These are phyloP conservation scores for Quercus tomentella DNA, from an alignment of 331 rosid species.

Conservation along the genomic window DNA sequence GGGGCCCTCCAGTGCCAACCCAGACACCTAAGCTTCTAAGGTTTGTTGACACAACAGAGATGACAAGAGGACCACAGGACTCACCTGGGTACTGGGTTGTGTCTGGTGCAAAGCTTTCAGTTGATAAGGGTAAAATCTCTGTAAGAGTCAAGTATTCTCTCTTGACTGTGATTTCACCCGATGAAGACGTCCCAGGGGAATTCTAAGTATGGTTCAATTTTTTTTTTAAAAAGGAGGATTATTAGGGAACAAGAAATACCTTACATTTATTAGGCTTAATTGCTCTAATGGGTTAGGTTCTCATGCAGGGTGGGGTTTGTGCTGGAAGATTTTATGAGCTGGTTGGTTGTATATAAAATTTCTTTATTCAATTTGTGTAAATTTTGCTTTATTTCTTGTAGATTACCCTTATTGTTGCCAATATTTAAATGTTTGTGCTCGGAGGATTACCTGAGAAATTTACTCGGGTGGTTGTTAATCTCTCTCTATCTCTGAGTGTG, in stretches of 20 bases:
- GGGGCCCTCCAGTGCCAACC: conserved; percentile 53
- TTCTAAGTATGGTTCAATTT: background rate
- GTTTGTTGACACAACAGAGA: conserved; percentile 67
- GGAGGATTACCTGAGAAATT: background rate
- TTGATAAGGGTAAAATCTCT: conserved; percentile 78
- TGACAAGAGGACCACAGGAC: conserved; percentile 80
- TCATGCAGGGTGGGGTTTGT: background rate
- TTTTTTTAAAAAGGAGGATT: background rate
- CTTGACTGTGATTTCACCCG: conserved; percentile 52
- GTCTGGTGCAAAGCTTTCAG: conserved; percentile 66
- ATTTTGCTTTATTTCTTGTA: conserved; percentile 19
- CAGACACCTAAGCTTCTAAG: conserved; percentile 61
- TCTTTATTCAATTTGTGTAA: conserved; percentile 4
- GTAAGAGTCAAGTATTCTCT: conserved; percentile 79
- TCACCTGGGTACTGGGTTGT: conserved; percentile 87
- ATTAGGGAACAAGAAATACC: background rate
- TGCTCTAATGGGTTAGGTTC: background rate
- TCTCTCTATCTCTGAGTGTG: background rate
- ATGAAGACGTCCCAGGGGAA: conserved; percentile 49
- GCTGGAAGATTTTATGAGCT: background rate
- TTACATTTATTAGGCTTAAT: too few species aligned
- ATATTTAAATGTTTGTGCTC: conserved; percentile 10
- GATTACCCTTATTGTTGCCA: background rate
- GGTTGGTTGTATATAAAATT: conserved; percentile 27
- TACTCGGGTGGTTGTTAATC: background rate